Evolutionary conservation across 2,329 filamentous ascomycete genomes (phyloP), one percentile per base, ranked within the genome.

Genomic region (Pyrenophora graminea): DNA sequence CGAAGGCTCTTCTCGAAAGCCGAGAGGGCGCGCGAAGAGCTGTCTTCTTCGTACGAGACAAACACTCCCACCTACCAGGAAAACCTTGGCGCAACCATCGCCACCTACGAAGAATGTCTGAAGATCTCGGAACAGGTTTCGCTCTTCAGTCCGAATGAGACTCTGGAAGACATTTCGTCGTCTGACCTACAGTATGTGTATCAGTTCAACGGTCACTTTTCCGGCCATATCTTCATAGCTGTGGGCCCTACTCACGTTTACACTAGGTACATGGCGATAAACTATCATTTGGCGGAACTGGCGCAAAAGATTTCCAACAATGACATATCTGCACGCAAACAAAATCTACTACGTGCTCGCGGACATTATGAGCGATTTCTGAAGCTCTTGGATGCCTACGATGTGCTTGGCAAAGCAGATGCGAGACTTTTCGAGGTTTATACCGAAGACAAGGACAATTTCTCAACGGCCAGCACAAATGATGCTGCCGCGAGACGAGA

Each of bases 91-190:
- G 75, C 80, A 33, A 84, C 89, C 34, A 84, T 96, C 62, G 75
- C 82, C 57, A 82, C 85, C 45, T 93, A 96, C 75, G 80, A 88
- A 65, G 80, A 88, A 71, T 92, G 89, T 72, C 79, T 88, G 51
- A 78, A 83, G 52, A 83, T 89, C 48, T 84, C 90, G 58, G 79
- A 84, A 59, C 81, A 85, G 53, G 79, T 94, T 21, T 87, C 89
- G 0, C 79, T 99, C 45, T 97, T 97, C 81, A 96, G 91, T 62
- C 81, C 86, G 31, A 99, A 99, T 74, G 94, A 99, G 74, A 82
- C 84, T 1, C 75, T 93, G 33, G 94, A 99, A 55, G 94, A 99
- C 75, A 78, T 97, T 27, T 80, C 89, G 12, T 95, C 93, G 1
- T 81, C 82, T n/a, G 87, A 96, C 66, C 77, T 99, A 27, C 90